Percentiles rank a stretch among this genome's conserved stretches.
Conservation (phyloP, 352 stramenopile genomes). For the Phytophthora uliginosa region DNA sequence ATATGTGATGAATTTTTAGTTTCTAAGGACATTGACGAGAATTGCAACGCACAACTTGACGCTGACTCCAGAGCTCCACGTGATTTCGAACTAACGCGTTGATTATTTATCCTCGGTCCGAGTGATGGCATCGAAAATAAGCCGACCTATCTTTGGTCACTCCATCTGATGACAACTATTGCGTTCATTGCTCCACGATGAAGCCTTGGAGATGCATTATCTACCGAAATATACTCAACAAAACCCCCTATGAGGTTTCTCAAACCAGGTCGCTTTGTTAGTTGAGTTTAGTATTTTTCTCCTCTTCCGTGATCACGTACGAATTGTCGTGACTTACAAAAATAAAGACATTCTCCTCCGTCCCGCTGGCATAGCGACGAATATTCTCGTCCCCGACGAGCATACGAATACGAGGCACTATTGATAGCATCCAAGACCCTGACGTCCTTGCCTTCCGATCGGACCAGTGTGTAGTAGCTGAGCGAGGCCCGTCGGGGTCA, state of each 20-base stretch:
- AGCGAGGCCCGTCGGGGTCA: neutral
- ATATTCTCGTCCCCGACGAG: neutral
- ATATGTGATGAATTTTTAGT: constrained; percentile 5
- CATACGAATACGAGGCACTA: constrained; percentile 3
- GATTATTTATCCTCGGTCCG: neutral
- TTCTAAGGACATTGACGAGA: neutral
- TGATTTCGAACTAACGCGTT: neutral
- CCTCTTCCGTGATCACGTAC: neutral
- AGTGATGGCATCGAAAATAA: constrained; percentile 1
- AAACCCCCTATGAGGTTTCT: no score
- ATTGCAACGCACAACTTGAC: neutral
- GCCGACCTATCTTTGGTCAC: neutral
- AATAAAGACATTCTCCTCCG: constrained; percentile 9
- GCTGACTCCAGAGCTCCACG: neutral
- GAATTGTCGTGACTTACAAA: constrained; percentile 1
- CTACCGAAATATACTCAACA: no score
- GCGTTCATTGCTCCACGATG: neutral
- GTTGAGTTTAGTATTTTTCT: neutral
- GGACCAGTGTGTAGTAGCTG: neutral
- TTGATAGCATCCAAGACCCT: constrained; percentile 19
- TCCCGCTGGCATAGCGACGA: neutral
- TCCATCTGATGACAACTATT: neutral
- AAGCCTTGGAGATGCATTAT: neutral
- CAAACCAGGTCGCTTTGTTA: neutral
- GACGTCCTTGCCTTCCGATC: neutral